Percentiles rank a stretch among this genome's conserved stretches.
Evolutionary conservation across 2,329 filamentous ascomycete genomes (phyloP).

Genomic region (Neofusicoccum cordaticola): DNA sequence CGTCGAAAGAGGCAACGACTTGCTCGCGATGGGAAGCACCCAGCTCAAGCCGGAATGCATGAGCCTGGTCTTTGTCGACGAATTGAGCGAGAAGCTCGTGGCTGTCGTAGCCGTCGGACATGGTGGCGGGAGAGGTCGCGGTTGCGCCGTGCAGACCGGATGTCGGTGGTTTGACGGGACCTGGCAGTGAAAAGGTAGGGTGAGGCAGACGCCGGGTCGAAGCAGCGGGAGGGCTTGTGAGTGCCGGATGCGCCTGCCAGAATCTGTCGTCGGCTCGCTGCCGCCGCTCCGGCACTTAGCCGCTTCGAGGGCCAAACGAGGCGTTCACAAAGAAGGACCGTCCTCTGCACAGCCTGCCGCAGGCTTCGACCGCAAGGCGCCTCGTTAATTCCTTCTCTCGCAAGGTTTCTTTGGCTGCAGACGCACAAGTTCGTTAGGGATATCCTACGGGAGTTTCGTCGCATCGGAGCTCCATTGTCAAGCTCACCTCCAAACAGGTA

Average conservation of each 20-base stretch:
- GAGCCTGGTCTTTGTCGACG: slow-evolving; percentile 1
- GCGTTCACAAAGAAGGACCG: background rate
- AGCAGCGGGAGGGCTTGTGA: background rate
- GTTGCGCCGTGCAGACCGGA: background rate
- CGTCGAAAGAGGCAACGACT: background rate
- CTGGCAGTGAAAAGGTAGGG: background rate
- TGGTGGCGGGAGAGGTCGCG: background rate
- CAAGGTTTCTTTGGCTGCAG: no score
- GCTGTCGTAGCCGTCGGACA: background rate
- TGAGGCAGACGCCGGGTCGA: background rate
- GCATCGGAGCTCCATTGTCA: background rate
- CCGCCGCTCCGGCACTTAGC: background rate
- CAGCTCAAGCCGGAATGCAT: slow-evolving; percentile 2
- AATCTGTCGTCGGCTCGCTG: background rate
- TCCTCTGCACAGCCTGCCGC: background rate
- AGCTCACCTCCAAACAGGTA: no score
- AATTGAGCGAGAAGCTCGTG: background rate
- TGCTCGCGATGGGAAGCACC: slow-evolving; percentile 5
- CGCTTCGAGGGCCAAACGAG: background rate
- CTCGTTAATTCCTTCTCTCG: no score
- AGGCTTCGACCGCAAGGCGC: no score
- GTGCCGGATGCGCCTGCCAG: background rate
- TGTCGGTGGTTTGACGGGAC: background rate
- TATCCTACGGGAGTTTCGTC: no score
- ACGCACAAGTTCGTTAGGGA: no score